Evolutionary conservation across 148 eudicot genomes (phyloP), one percentile per base, ranked within the genome.

Genomic region (Persicaria maculosa): DNA sequence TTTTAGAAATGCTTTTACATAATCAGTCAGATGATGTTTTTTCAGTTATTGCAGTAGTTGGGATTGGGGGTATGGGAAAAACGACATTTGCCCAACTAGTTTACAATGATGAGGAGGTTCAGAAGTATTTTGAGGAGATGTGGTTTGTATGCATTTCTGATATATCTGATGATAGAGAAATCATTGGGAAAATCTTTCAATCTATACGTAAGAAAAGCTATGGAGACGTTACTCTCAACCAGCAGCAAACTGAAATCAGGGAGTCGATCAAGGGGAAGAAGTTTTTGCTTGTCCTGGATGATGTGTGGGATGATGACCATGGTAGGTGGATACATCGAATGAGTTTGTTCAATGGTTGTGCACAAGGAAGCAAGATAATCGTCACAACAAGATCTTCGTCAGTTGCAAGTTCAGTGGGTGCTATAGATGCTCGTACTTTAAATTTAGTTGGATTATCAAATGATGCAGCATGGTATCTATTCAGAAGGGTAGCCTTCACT

Each of bases 361-460:
- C 40, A 9, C 22, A 20, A 22, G 67, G 67, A 14, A 59, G 67
- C 43, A 59, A 20, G 12, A 59, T 59, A 20, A 7, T 59, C 25
- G 43, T 59, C 14, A 59, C 67, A 20, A 59, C 67, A 3, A 59
- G 67, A 59, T 59, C 43, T 25, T 5, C 43, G 10, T 0, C 4
- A 1, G 67, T 25, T 59, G 40, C 67, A 59, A 9, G 9, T 0
- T 10, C 40, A 31, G 40, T 31, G 2, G 40, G 40, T 31, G 40
- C 67, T 25, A 20, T 59, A 12, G 43, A 11, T 5, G 67, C n/a
- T 5, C 15, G 75, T 40, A 31, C 40, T 31, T 1, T 31, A 31
- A 65, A 53, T 9, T 7, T 81, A 48, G 11, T 65, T 47, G 84
- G 78, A 31, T 31, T 31, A 1, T 31, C 40, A 31, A 3, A 31